phyloP scores from a whole-genome alignment of 164 flowering plant species.

The Stephania cephalantha region DNA sequence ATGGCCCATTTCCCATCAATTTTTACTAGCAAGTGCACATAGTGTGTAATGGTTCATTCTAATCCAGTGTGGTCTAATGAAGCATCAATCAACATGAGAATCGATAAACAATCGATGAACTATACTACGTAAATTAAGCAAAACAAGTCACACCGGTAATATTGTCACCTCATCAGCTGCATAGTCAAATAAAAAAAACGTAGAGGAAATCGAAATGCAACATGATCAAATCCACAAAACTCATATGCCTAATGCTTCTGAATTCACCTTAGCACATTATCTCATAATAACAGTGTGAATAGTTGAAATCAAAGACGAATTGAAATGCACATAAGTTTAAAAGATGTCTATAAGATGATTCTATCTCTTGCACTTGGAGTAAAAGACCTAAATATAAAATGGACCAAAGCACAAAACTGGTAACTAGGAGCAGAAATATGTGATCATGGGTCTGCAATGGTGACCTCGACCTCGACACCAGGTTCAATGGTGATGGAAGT shows the following conservation, averaged over 20 bases:
- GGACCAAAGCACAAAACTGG: neutral
- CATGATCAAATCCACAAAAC: neutral
- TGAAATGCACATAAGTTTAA: neutral
- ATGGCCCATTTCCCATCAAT: too few relatives aligned
- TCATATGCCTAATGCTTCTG: neutral
- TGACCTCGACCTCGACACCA: conserved; percentile 16
- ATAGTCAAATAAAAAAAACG: neutral
- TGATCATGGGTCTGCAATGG: conserved; percentile 8
- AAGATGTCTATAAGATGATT: neutral
- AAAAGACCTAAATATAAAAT: neutral
- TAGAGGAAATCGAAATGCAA: too few relatives aligned
- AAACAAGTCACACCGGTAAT: neutral
- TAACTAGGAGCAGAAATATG: neutral
- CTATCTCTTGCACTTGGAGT: too few relatives aligned
- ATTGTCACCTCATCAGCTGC: neutral
- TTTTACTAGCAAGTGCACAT: too few relatives aligned
- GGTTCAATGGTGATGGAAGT: conserved; percentile 15
- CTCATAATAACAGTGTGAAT: neutral
- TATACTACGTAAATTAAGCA: neutral
- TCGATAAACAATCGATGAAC: too few relatives aligned
- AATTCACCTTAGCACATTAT: neutral
- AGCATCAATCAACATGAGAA: too few relatives aligned
- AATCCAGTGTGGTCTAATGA: too few relatives aligned
- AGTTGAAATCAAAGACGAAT: neutral
- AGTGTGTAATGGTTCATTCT: too few relatives aligned